phyloP scores from a whole-genome alignment of 805 yeast genomes.

The Lachancea sp. region DNA sequence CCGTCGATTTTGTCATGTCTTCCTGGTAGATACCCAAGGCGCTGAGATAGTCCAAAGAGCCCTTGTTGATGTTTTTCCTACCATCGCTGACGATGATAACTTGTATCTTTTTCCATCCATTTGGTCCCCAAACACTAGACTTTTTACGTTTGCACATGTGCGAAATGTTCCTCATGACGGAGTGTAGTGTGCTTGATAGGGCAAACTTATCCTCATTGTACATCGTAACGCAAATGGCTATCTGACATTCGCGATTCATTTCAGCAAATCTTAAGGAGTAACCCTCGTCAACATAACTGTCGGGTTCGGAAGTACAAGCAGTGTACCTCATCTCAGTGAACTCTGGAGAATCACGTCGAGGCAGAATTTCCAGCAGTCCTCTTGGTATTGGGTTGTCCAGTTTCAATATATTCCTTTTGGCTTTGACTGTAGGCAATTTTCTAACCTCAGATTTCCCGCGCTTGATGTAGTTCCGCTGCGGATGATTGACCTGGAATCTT shows the following conservation, averaged over 20 bases:
- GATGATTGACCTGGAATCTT: slow-evolving; percentile 32
- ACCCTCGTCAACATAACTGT: slow-evolving; percentile 71
- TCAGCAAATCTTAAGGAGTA: slow-evolving; percentile 83
- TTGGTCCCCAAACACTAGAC: slow-evolving; percentile 90
- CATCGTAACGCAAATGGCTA: slow-evolving; percentile 92
- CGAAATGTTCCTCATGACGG: slow-evolving; percentile 87
- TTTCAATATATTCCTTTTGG: slow-evolving; percentile 63
- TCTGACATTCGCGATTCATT: slow-evolving; percentile 83
- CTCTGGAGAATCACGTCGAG: slow-evolving; percentile 85
- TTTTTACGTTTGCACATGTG: slow-evolving; percentile 75
- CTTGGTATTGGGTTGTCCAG: slow-evolving; percentile 93
- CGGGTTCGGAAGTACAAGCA: slow-evolving; percentile 92
- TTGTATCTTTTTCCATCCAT: slow-evolving; percentile 95
- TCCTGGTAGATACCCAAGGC: slow-evolving; percentile 97
- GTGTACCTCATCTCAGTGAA: slow-evolving; percentile 95
- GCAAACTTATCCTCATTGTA: slow-evolving; percentile 90
- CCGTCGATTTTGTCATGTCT: slow-evolving; percentile 91
- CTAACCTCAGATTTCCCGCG: slow-evolving; percentile 63
- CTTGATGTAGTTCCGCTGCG: slow-evolving; percentile 31
- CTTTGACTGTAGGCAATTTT: slow-evolving; percentile 66
- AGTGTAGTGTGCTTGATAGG: slow-evolving; percentile 88
- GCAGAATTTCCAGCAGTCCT: slow-evolving; percentile 74
- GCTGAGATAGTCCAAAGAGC: slow-evolving; percentile 80
- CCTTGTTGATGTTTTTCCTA: slow-evolving; percentile 76
- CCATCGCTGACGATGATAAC: slow-evolving; percentile 93